Percentiles rank a stretch among this genome's conserved stretches.
Evolutionary conservation across 23 red algal species (phyloP).

Genomic region (Chondrus crispus): DNA sequence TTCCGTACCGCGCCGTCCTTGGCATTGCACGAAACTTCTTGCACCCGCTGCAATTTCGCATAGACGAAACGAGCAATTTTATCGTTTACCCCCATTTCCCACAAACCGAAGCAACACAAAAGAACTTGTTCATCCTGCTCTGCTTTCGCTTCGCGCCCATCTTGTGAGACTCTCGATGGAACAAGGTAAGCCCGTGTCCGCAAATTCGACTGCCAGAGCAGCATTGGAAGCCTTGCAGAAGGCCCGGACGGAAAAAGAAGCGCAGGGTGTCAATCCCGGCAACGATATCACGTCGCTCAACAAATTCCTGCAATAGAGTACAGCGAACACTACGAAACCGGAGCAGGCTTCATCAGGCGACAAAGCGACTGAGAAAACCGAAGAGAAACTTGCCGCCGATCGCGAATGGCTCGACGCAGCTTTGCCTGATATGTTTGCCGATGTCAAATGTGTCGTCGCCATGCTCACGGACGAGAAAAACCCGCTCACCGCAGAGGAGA

Average conservation of each 20-base stretch:
- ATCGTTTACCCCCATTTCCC: too few relatives aligned
- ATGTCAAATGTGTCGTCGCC: slow-evolving; percentile 47
- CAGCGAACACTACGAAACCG: slow-evolving; percentile 12
- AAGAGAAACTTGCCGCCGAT: slow-evolving; percentile 30
- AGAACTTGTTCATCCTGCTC: too few relatives aligned
- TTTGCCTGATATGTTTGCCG: slow-evolving; percentile 62
- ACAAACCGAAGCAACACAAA: too few relatives aligned
- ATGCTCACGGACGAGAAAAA: slow-evolving; percentile 17
- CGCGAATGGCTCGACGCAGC: slow-evolving; percentile 75
- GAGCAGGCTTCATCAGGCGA: not conserved
- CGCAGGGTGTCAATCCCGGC: not conserved
- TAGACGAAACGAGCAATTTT: too few relatives aligned
- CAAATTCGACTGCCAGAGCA: not conserved
- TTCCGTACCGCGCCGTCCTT: too few relatives aligned
- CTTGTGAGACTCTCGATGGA: too few relatives aligned
- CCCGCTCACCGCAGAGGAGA: not conserved
- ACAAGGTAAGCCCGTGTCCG: not conserved
- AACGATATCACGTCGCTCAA: slow-evolving; percentile 60
- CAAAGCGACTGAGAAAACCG: not conserved
- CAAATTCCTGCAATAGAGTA: slow-evolving; percentile 62
- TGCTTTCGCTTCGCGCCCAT: too few relatives aligned
- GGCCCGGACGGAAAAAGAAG: not conserved
- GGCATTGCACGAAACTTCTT: too few relatives aligned
- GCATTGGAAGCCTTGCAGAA: not conserved
- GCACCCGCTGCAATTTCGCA: too few relatives aligned